Evolutionary conservation across 1,139 yeast species (phyloP), one percentile per base, ranked within the genome.

Genomic region (Yamadazyma conglobata): DNA sequence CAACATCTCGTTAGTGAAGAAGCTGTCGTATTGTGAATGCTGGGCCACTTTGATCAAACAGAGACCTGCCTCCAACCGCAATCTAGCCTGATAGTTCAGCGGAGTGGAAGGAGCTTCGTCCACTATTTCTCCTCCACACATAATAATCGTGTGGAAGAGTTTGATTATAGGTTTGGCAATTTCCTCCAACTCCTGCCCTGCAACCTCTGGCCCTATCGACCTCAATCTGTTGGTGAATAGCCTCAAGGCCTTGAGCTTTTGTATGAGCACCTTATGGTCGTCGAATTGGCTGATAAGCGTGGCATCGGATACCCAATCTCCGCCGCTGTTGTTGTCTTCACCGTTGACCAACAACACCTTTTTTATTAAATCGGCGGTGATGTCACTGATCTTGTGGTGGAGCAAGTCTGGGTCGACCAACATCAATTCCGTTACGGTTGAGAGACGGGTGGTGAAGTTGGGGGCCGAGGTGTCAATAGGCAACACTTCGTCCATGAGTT

Each of bases 41-140:
- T 75, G 73, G 2, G 89, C 86, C 18, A 88, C 52, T 45, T 83
- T 80, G 22, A 88, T 54, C 6, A 88, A 48, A 43, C 68, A 69
- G 25, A 73, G 48, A 0, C 95, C 95, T 1, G 95, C 91, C 16
- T 64, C 67, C 7, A 84, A 60, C 40, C 95, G 68, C 24, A 88
- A 56, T 40, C 77, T 73, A 40, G 78, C 69, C 44, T 79, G 81
- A 46, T 64, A 78, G 17, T 58, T 55, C 21, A 56, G 60, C 6
- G 95, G 95, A 0, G 95, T 83, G 3, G 68, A 47, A 4, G 67
- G 46, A 26, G 64, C 63, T 15, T 67, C 66, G 16, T 72, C 64
- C 3, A 80, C 74, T 16, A 88, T 70, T 48, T 88, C 96, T n/a
- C 96, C 96, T 28, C 84, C 83, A 50, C 82, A 82, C 3, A 79